Conservation (phyloP, 139 green algal genomes). For the Chlorella sp. region DNA sequence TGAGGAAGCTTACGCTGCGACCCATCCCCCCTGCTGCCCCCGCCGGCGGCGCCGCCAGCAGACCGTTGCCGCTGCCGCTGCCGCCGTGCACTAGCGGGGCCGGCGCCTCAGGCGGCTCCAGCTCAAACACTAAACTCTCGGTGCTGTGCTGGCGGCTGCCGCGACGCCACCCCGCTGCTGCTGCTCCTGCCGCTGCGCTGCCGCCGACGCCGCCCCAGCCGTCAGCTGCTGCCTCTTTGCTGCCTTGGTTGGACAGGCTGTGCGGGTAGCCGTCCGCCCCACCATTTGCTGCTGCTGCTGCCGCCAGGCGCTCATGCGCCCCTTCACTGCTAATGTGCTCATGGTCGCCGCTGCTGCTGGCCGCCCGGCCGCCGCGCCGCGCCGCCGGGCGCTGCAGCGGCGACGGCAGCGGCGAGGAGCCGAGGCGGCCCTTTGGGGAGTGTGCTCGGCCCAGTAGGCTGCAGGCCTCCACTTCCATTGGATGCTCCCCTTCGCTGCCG, state of each 20-base stretch:
- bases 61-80: background rate
- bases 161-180: background rate
- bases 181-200: background rate
- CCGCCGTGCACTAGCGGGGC: no score
- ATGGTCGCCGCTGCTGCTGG: no score
- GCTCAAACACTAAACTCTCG: conserved; percentile 14
- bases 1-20: conserved; percentile 69
- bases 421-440: background rate
- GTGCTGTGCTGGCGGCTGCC: background rate
- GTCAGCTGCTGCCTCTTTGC: background rate
- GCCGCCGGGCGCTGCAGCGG: no score
- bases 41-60: background rate
- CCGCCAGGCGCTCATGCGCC: background rate
- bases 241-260: background rate
- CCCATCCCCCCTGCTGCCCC: conserved; percentile 1
- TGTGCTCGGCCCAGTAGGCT: background rate
- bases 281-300: background rate
- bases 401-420: no score
- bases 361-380: no score
- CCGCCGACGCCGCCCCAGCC: background rate
- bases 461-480: background rate
- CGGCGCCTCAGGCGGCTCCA: background rate
- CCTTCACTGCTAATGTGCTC: no score
- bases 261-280: no score
- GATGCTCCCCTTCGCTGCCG: background rate